phyloP scores from a whole-genome alignment of 257 asterid genomes.

The Solanum stenotomum region DNA sequence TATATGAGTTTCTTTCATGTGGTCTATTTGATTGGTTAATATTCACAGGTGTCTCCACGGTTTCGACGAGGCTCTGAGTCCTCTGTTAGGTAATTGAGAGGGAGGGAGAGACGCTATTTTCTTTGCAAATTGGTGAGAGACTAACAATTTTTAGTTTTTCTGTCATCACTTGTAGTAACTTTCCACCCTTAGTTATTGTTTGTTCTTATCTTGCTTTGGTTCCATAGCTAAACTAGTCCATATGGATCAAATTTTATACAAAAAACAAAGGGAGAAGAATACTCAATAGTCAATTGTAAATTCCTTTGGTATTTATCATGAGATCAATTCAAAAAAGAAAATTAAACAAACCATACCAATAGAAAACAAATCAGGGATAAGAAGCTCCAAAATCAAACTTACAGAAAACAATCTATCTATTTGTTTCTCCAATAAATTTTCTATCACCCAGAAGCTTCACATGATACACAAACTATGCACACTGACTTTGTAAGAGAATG shows the following conservation, averaged over 20 bases:
- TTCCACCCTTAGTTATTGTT: not conserved
- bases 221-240: not conserved
- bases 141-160: not conserved
- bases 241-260: not conserved
- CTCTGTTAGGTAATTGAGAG: not conserved
- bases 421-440: not conserved
- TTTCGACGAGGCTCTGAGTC: not conserved
- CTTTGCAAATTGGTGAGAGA: not conserved
- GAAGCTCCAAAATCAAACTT: not conserved
- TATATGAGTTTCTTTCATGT: not conserved
- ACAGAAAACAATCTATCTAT: not conserved
- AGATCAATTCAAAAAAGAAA: not conserved
- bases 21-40: not conserved
- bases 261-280: not conserved
- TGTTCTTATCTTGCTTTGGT: not conserved
- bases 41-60: not conserved
- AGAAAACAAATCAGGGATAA: not conserved
- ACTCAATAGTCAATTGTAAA: not conserved
- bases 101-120: not conserved
- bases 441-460: not conserved
- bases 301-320: not conserved
- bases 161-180: not conserved
- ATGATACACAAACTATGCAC: not conserved
- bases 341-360: not conserved
- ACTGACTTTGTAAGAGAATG: not conserved